A percentile compares a stretch with the other conserved stretches of the same genome.
phyloP scores from a whole-genome alignment of 2,329 filamentous ascomycete genomes.

The Fusarium sp. region DNA sequence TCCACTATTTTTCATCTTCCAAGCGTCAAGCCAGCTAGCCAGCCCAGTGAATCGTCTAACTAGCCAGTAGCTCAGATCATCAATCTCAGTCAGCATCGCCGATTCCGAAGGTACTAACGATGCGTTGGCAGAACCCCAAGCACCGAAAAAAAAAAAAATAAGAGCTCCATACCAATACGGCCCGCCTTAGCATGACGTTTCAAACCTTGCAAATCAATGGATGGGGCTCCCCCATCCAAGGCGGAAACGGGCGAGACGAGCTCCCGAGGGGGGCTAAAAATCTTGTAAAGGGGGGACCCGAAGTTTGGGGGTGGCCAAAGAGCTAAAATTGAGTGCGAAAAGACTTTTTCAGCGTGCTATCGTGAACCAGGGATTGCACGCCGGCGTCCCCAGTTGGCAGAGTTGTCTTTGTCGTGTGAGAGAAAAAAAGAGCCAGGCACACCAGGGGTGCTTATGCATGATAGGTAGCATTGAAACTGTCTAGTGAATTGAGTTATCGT shows the following conservation, averaged over 20 bases:
- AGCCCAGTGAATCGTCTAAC: neutral
- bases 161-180: slow-evolving; percentile 26
- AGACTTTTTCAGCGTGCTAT: neutral
- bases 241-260: slow-evolving; percentile 4
- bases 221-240: neutral
- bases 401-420: neutral
- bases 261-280: slow-evolving; percentile 20
- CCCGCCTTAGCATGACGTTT: slow-evolving; percentile 28
- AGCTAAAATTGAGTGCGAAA: slow-evolving; percentile 12
- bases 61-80: slow-evolving; percentile 32
- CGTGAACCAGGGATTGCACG: neutral
- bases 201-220: slow-evolving; percentile 12
- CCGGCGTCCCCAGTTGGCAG: slow-evolving; percentile 16
- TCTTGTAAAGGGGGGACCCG: slow-evolving; percentile 7
- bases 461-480: slow-evolving; percentile 4
- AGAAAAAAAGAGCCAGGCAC: neutral
- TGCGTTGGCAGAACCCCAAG: slow-evolving; percentile 30
- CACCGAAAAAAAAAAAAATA: neutral
- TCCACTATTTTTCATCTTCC: slow-evolving; percentile 30
- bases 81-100: slow-evolving; percentile 32
- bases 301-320: slow-evolving; percentile 16
- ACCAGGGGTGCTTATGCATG: slow-evolving; percentile 5
- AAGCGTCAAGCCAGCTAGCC: neutral
- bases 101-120: slow-evolving; percentile 17
- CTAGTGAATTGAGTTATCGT: slow-evolving; percentile 3